phyloP scores from a whole-genome alignment of 2,329 filamentous ascomycete genomes.

The Colletotrichum agaves region DNA sequence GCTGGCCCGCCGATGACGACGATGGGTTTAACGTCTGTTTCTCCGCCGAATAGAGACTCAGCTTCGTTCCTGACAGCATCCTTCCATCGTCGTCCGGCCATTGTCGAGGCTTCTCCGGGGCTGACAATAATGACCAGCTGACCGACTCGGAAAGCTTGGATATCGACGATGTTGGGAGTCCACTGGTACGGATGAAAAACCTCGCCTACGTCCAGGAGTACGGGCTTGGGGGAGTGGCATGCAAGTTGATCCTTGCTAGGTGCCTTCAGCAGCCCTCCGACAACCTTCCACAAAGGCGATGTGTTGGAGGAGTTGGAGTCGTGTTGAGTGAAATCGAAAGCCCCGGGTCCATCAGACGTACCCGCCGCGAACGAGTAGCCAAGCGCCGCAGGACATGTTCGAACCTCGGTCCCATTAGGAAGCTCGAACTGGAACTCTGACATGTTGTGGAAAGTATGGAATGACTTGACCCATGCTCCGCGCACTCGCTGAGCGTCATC shows the following conservation, averaged over 20 bases:
- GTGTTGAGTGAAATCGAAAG: constrained; percentile 90
- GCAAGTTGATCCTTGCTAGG: constrained; percentile 75
- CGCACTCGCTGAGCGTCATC: constrained; percentile 60
- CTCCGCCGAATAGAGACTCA: constrained; percentile 52
- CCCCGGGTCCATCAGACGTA: constrained; percentile 88
- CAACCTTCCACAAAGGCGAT: constrained; percentile 82
- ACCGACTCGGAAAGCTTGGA: constrained; percentile 85
- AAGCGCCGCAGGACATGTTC: constrained; percentile 85
- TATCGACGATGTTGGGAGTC: constrained; percentile 89
- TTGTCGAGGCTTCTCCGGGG: constrained; percentile 89
- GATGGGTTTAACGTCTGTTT: constrained; percentile 61
- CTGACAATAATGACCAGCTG: constrained; percentile 87
- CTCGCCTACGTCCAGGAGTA: constrained; percentile 88
- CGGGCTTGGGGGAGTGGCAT: constrained; percentile 85
- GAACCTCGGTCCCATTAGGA: constrained; percentile 75
- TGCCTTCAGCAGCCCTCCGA: constrained; percentile 75
- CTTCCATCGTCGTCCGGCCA: constrained; percentile 90
- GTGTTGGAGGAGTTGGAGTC: constrained; percentile 74
- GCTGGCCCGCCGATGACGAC: constrained; percentile 88
- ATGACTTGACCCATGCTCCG: constrained; percentile 76
- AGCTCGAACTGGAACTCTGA: constrained; percentile 77
- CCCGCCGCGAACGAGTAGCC: constrained; percentile 92
- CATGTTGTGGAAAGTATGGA: constrained; percentile 86
- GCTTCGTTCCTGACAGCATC: constrained; percentile 70
- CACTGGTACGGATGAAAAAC: constrained; percentile 80